These are phyloP conservation scores for Aspergillus neoniger DNA, from an alignment of 2,329 filamentous ascomycete species.

Conservation along the genomic window DNA sequence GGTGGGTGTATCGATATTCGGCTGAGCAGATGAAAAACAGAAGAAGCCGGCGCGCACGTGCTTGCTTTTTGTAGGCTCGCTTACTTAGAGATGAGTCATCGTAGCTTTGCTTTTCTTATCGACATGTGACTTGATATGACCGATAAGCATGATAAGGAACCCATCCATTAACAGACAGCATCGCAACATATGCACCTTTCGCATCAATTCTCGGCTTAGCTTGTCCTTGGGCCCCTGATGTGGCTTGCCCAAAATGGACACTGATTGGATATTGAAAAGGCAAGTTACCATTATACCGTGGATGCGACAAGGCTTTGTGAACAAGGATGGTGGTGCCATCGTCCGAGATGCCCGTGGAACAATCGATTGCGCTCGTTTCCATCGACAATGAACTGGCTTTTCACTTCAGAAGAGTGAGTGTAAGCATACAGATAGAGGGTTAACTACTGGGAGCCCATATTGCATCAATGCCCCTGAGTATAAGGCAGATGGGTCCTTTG, in stretches of 20 bases:
- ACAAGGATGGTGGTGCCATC: not conserved
- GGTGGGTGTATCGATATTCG: not conserved
- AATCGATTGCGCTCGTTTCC: not conserved
- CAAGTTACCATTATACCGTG: not conserved
- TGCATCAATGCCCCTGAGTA: not conserved
- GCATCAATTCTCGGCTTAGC: not conserved
- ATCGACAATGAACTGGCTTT: not conserved
- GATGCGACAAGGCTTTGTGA: not conserved
- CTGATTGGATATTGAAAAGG: not conserved
- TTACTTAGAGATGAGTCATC: conserved; percentile 10
- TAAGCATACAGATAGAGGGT: not conserved
- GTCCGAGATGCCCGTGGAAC: not conserved
- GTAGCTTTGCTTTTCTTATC: not conserved
- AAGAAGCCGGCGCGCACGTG: not conserved
- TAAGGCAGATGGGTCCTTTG: not conserved
- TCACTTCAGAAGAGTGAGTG: not conserved
- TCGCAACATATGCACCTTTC: too few relatives aligned
- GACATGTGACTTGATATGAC: conserved; percentile 2
- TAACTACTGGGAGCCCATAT: not conserved
- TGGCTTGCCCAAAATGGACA: not conserved
- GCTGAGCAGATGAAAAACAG: not conserved
- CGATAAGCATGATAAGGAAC: not conserved
- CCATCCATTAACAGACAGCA: too few relatives aligned
- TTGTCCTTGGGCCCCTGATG: not conserved
- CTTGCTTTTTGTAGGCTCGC: not conserved